Percentiles rank a stretch among this genome's conserved stretches.
These are phyloP conservation scores for Colletotrichum sp. DNA, from an alignment of 2,329 filamentous ascomycete species.

Conservation along the genomic window DNA sequence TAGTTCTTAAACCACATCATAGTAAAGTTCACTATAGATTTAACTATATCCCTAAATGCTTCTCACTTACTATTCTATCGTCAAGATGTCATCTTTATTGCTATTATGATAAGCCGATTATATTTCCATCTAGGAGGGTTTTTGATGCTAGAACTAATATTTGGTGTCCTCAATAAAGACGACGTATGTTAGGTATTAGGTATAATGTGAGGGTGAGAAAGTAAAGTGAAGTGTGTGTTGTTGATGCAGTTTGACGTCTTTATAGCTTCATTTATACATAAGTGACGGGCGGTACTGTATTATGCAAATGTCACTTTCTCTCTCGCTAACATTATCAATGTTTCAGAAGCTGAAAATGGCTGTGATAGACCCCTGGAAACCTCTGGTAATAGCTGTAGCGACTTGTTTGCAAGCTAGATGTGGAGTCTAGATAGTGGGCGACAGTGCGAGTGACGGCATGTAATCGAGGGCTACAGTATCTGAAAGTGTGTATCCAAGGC, in stretches of 20 bases:
- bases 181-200: too few species aligned
- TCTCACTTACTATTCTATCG: too few species aligned
- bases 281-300: background rate
- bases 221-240: too few species aligned
- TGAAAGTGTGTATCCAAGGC: background rate
- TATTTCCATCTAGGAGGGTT: too few species aligned
- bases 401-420: background rate
- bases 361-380: background rate
- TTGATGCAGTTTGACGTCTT: too few species aligned
- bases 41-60: too few species aligned
- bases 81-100: too few species aligned
- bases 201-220: too few species aligned
- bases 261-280: too few species aligned
- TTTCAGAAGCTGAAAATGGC: background rate
- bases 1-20: background rate
- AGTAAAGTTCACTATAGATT: background rate
- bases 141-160: too few species aligned
- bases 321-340: background rate
- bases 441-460: background rate
- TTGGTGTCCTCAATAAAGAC: too few species aligned
- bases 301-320: background rate
- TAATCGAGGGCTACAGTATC: background rate
- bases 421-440: background rate
- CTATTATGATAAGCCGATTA: too few species aligned
- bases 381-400: background rate